phyloP scores from a whole-genome alignment of 1,284 basidiomycete genomes.

The Wallemia ichthyophaga region DNA sequence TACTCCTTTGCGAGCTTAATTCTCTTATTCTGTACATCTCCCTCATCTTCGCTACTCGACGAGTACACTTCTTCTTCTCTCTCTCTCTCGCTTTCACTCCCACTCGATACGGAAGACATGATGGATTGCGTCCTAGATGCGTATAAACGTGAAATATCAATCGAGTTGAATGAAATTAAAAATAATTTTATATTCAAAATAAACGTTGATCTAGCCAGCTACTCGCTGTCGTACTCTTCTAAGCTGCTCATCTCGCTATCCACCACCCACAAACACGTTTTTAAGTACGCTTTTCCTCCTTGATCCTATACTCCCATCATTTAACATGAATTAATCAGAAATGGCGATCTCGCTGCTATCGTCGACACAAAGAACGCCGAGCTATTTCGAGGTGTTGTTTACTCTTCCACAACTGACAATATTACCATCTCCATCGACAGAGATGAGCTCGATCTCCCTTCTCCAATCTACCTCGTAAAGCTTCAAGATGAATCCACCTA shows the following conservation, averaged over 20 bases:
- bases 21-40: constrained; percentile 62
- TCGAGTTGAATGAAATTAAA: background rate
- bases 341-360: background rate
- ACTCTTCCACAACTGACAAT: background rate
- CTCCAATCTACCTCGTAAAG: background rate
- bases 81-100: constrained; percentile 2
- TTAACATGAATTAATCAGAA: constrained; percentile 25
- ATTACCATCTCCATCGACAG: constrained; percentile 3
- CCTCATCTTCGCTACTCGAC: constrained; percentile 5
- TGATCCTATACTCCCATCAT: constrained; percentile 17
- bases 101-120: background rate
- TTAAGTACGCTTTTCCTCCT: constrained; percentile 52
- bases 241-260: constrained; percentile 28
- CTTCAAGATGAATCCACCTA: background rate
- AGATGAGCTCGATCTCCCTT: constrained; percentile 4
- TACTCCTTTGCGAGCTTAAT: constrained; percentile 71
- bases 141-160: background rate
- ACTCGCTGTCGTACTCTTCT: constrained; percentile 25
- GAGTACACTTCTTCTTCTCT: constrained; percentile 9
- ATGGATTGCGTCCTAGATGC: background rate
- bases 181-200: background rate
- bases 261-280: constrained; percentile 26
- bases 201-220: background rate
- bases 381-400: constrained; percentile 30
- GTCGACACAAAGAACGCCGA: constrained; percentile 13